phyloP scores from a whole-genome alignment of 352 stramenopile species.

The Plasmopara viticola region DNA sequence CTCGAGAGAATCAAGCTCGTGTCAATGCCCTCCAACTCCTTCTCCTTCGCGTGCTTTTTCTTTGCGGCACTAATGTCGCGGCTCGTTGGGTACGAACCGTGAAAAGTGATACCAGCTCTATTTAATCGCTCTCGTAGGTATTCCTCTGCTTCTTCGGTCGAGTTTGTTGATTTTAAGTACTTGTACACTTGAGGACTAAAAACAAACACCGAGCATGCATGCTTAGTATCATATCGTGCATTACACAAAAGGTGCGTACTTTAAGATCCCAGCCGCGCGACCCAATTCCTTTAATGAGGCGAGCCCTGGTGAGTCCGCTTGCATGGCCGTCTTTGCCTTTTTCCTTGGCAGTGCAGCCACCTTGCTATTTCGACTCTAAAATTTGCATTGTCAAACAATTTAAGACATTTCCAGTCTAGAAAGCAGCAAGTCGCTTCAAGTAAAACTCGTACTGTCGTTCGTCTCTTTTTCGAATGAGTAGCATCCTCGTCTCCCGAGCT shows the following conservation, averaged over 20 bases:
- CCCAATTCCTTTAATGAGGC: constrained; percentile 63
- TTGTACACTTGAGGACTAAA: constrained; percentile 61
- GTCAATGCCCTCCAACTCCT: constrained; percentile 80
- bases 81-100: constrained; percentile 50
- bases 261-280: constrained; percentile 54
- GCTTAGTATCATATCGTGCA: constrained; percentile 3
- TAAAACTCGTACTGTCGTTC: constrained; percentile 18
- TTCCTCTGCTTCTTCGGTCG: constrained; percentile 44
- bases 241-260: constrained; percentile 29
- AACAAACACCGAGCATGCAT: constrained; percentile 1
- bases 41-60: constrained; percentile 57
- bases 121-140: constrained; percentile 49
- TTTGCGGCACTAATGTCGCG: constrained; percentile 62
- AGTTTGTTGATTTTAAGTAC: constrained; percentile 37
- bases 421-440: not conserved
- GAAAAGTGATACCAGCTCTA: constrained; percentile 44
- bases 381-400: constrained; percentile 4
- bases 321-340: constrained; percentile 20
- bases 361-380: constrained; percentile 17
- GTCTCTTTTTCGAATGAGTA: constrained; percentile 21
- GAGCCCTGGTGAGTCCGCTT: constrained; percentile 40
- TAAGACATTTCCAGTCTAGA: not conserved
- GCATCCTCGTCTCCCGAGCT: constrained; percentile 19
- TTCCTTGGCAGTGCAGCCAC: constrained; percentile 17
- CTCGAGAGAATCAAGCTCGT: constrained; percentile 64